Evolutionary conservation across 805 yeast genomes (phyloP), one percentile per base, ranked within the genome.

Genomic region (Lipomyces anomalus): DNA sequence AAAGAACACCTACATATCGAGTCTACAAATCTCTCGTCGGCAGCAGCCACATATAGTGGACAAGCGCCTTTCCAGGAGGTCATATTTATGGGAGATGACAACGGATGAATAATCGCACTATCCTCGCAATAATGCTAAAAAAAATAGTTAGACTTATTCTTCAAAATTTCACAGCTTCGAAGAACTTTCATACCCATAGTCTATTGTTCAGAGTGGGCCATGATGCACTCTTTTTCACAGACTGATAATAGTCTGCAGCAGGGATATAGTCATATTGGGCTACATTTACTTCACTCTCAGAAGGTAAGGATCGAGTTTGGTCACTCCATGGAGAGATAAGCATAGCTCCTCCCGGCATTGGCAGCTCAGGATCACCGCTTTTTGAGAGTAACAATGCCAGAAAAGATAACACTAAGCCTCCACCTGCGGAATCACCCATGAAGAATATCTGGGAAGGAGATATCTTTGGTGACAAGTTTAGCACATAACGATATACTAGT

Each of bases 401-500:
- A 1, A 38, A 36, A 2, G 44, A 38, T 18, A 52, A 37, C 21
- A 32, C 32, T 6, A 52, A 17, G n/a, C 45, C 20, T 3, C 51
- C 57, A 6, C 57, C 57, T 1, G 56, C 37, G 7, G 56, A 52
- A 33, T 53, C 57, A 16, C 57, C 57, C 6, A 47, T 50, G 38
- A 53, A 40, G 17, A 52, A 35, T 21, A 53, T 38, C 35, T 40
- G 54, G 11, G 44, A 36, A 26, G 46, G 18, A 1, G 49, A 32
- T 4, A 50, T 22, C n/a, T 47, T 41, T 13, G 30, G 30, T 35
- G 22, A 18, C 4, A 37, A 35, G 7, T 43, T 40, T 4, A 50
- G 33, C 11, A 43, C 43, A 23, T 40, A 44, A 17, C 37, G 20
- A 30, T 50, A 50, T 7, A 47, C 39, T 6, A 38, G 24, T 11